phyloP scores from a whole-genome alignment of 306 rosid genomes.

The Macrotyloma uniflorum region DNA sequence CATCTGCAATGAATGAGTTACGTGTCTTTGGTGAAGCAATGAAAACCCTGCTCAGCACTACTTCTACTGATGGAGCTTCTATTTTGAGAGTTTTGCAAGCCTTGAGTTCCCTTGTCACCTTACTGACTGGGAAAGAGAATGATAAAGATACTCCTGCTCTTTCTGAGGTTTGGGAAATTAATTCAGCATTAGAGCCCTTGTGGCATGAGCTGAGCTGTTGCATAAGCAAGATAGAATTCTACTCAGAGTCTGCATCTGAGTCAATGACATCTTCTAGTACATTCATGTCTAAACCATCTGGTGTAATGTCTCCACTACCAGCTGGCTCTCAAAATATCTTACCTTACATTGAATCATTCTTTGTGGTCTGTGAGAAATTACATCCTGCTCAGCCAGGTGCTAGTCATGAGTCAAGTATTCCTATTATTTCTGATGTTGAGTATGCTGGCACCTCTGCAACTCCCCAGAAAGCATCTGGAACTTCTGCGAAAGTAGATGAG shows the following conservation, averaged over 20 bases:
- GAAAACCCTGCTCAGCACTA: slow-evolving; percentile 77
- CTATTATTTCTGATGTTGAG: slow-evolving; percentile 71
- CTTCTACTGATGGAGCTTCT: slow-evolving; percentile 91
- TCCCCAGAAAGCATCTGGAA: slow-evolving; percentile 64
- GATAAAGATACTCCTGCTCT: slow-evolving; percentile 57
- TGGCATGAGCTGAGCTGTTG: slow-evolving; percentile 96
- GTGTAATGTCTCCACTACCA: slow-evolving; percentile 83
- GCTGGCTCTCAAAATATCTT: slow-evolving; percentile 95
- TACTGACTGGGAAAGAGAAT: slow-evolving; percentile 63
- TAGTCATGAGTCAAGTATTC: slow-evolving; percentile 58
- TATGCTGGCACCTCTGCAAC: slow-evolving; percentile 64
- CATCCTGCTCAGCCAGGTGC: slow-evolving; percentile 84
- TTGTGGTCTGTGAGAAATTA: slow-evolving; percentile 96
- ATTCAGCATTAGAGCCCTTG: slow-evolving; percentile 89
- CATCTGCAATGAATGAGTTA: slow-evolving; percentile 84
- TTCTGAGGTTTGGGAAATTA: slow-evolving; percentile 81
- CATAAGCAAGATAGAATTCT: slow-evolving; percentile 91
- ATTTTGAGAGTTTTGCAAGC: slow-evolving; percentile 98
- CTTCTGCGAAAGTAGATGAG: slow-evolving; percentile 76
- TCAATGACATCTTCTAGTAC: slow-evolving; percentile 52
- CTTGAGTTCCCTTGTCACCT: slow-evolving; percentile 80
- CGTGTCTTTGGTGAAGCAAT: slow-evolving; percentile 76
- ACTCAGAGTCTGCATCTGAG: slow-evolving; percentile 79
- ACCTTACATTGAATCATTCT: slow-evolving; percentile 98
- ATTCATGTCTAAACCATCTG: slow-evolving; percentile 72